Conservation (phyloP, 805 yeast species). For the Hanseniaspora meyeri region DNA sequence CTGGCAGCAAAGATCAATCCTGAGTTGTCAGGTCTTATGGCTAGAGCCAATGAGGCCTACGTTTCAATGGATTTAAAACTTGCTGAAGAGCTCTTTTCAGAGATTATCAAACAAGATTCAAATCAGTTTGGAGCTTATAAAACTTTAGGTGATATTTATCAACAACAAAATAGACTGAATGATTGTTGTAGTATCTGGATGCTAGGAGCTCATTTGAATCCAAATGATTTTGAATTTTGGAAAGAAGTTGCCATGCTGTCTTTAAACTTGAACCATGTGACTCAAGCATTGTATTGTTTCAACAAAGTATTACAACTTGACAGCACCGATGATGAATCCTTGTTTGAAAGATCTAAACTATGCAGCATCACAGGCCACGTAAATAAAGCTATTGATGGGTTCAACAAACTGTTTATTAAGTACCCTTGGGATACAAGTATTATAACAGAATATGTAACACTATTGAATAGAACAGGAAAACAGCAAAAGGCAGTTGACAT, state of each 20-base stretch:
- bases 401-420: constrained; percentile 43
- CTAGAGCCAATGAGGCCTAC: constrained; percentile 71
- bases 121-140: constrained; percentile 74
- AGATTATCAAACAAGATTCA: constrained; percentile 66
- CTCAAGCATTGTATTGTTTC: constrained; percentile 73
- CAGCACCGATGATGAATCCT: constrained; percentile 39
- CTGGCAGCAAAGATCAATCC: constrained; percentile 45
- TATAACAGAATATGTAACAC: constrained; percentile 47
- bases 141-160: constrained; percentile 74
- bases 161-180: constrained; percentile 49
- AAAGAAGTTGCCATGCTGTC: constrained; percentile 59
- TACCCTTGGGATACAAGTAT: constrained; percentile 51
- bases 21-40: constrained; percentile 52
- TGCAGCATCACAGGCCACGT: constrained; percentile 54
- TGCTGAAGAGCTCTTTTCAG: constrained; percentile 49
- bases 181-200: constrained; percentile 75
- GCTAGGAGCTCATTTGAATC: constrained; percentile 64
- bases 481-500: constrained; percentile 62
- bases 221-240: constrained; percentile 70
- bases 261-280: constrained; percentile 48
- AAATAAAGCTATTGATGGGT: constrained; percentile 63
- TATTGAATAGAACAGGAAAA: constrained; percentile 40
- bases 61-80: constrained; percentile 46
- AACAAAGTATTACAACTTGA: constrained; percentile 47
- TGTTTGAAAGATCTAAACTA: constrained; percentile 53